These are phyloP conservation scores for Seiridium cupressi DNA, from an alignment of 2,329 filamentous ascomycete genomes.

Conservation along the genomic window DNA sequence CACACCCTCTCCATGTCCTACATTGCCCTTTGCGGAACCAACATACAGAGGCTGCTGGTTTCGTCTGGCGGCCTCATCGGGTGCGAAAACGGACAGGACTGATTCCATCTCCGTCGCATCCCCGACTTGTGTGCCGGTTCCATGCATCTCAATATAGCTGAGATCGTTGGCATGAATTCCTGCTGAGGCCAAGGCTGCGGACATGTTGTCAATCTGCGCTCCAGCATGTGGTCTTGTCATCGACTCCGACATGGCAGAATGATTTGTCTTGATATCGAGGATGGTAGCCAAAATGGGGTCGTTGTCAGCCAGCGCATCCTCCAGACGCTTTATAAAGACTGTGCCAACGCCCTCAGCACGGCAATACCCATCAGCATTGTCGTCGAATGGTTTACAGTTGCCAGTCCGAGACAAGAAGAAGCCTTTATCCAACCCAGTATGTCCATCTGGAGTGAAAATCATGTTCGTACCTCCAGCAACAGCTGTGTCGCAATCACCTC, in stretches of 20 bases:
- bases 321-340: slow-evolving; percentile 19
- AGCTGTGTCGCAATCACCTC: slow-evolving; percentile 62
- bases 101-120: slow-evolving; percentile 65
- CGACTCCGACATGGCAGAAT: slow-evolving; percentile 59
- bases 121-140: slow-evolving; percentile 69
- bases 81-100: slow-evolving; percentile 58
- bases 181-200: slow-evolving; percentile 53
- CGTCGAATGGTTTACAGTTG: slow-evolving; percentile 46
- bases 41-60: slow-evolving; percentile 39
- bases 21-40: slow-evolving; percentile 45
- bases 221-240: slow-evolving; percentile 63
- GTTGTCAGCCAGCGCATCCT: slow-evolving; percentile 15
- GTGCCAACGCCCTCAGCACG: slow-evolving; percentile 13
- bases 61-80: slow-evolving; percentile 28
- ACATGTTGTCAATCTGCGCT: slow-evolving; percentile 60
- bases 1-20: slow-evolving; percentile 43
- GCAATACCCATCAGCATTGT: slow-evolving; percentile 46
- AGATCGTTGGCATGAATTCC: slow-evolving; percentile 53
- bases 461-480: slow-evolving; percentile 63
- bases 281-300: slow-evolving; percentile 53
- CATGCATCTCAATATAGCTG: slow-evolving; percentile 67
- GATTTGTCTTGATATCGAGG: slow-evolving; percentile 59
- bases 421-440: slow-evolving; percentile 58
- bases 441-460: slow-evolving; percentile 63
- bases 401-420: slow-evolving; percentile 54